A percentile compares a stretch with the other conserved stretches of the same genome.
Evolutionary conservation across 805 yeast species (phyloP).

Genomic region (Nakazawaea anatomiae): DNA sequence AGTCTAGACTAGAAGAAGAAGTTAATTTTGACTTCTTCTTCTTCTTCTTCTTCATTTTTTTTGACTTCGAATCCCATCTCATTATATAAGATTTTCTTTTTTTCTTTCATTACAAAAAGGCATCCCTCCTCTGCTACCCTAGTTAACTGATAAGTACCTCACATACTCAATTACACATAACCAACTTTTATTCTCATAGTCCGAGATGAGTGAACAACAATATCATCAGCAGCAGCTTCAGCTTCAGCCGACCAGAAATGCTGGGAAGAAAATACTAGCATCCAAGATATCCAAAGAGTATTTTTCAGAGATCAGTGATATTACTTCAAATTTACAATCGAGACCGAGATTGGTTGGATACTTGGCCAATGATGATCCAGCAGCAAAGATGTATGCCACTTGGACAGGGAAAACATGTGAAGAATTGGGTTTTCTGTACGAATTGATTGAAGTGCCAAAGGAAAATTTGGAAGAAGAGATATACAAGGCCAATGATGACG

Average conservation of each 20-base stretch:
- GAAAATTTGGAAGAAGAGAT: slow-evolving; percentile 83
- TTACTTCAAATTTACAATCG: slow-evolving; percentile 41
- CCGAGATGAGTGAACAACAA: neutral
- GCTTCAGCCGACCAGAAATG: slow-evolving; percentile 16
- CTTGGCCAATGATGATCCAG: slow-evolving; percentile 89
- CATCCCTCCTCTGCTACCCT: too few relatives aligned
- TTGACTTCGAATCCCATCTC: neutral
- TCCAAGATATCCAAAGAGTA: slow-evolving; percentile 81
- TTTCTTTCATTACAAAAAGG: too few relatives aligned
- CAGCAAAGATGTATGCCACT: slow-evolving; percentile 89
- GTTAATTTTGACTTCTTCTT: too few relatives aligned
- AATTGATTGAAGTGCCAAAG: slow-evolving; percentile 62
- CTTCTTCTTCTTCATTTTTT: neutral
- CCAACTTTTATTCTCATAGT: neutral
- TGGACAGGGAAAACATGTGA: slow-evolving; percentile 94
- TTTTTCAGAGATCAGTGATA: slow-evolving; percentile 60
- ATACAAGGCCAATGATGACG: slow-evolving; percentile 75
- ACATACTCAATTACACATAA: too few relatives aligned
- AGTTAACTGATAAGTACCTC: too few relatives aligned
- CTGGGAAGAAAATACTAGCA: slow-evolving; percentile 83
- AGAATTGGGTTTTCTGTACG: slow-evolving; percentile 80
- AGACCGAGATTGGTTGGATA: slow-evolving; percentile 85
- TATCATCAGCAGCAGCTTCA: too few relatives aligned
- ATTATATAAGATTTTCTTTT: neutral
- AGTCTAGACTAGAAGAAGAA: neutral